phyloP scores from a whole-genome alignment of 306 rosid genomes.

The Spatholobus suberectus region DNA sequence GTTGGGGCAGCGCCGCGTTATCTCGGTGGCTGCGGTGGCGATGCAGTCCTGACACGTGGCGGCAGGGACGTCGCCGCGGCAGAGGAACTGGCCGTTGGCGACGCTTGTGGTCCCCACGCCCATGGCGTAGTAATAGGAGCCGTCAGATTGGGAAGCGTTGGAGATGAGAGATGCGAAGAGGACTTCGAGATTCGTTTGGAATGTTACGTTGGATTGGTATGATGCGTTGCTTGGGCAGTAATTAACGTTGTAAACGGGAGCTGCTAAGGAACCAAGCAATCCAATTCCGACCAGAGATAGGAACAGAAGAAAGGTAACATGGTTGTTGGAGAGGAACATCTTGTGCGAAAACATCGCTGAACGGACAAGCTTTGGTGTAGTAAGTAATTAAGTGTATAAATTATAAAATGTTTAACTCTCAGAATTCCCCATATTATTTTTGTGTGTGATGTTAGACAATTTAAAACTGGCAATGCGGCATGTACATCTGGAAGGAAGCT shows the following conservation, averaged over 20 bases:
- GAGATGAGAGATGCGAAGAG: conserved; percentile 52
- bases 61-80: conserved; percentile 56
- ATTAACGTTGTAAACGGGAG: neutral
- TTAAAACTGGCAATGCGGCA: neutral
- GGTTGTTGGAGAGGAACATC: neutral
- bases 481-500: neutral
- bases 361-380: neutral
- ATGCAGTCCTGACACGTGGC: conserved; percentile 48
- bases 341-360: neutral
- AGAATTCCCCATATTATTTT: too few species aligned
- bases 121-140: conserved; percentile 34
- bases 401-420: neutral
- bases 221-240: conserved; percentile 40
- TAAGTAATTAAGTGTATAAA: too few species aligned
- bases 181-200: conserved; percentile 48
- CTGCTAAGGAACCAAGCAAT: neutral
- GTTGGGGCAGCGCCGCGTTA: conserved; percentile 39
- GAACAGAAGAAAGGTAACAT: neutral
- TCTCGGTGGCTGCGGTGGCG: conserved; percentile 29
- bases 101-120: conserved; percentile 22
- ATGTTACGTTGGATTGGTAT: conserved; percentile 40
- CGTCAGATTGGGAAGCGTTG: conserved; percentile 35
- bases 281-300: neutral
- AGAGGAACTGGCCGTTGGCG: conserved; percentile 53
- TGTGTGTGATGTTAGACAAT: too few species aligned